phyloP scores from a whole-genome alignment of 495 filamentous ascomycete species.

The Aspergillus kassunensis region DNA sequence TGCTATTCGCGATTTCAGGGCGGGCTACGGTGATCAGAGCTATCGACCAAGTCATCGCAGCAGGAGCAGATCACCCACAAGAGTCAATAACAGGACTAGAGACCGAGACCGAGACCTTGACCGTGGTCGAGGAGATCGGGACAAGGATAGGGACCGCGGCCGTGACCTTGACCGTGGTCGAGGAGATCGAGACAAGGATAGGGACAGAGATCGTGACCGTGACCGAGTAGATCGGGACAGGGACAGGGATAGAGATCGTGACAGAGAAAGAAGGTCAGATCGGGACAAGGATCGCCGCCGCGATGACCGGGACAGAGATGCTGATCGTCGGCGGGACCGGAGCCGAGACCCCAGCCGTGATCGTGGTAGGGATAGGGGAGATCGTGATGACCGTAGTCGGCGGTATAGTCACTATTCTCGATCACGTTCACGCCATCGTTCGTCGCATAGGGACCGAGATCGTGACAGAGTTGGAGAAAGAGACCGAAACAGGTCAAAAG shows the following conservation, averaged over 20 bases:
- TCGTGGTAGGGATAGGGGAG: constrained; percentile 18
- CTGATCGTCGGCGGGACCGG: constrained; percentile 16
- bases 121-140: constrained; percentile 25
- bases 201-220: constrained; percentile 23
- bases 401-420: constrained; percentile 21
- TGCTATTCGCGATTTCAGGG: constrained; percentile 34
- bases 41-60: constrained; percentile 38
- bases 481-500: neutral
- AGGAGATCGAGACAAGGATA: constrained; percentile 24
- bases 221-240: constrained; percentile 34
- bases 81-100: constrained; percentile 16
- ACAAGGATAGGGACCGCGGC: constrained; percentile 19
- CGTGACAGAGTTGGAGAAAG: constrained; percentile 1
- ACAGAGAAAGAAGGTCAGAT: constrained; percentile 12
- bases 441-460: constrained; percentile 9
- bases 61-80: constrained; percentile 33
- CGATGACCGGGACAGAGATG: constrained; percentile 15
- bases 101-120: constrained; percentile 24
- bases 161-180: constrained; percentile 24
- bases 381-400: constrained; percentile 26
- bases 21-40: constrained; percentile 31
- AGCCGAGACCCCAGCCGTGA: constrained; percentile 27
- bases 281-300: constrained; percentile 28
- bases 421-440: constrained; percentile 11
- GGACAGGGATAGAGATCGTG: constrained; percentile 22